phyloP scores from a whole-genome alignment of 2,329 filamentous ascomycete genomes.

The Leptodontidium sp. region DNA sequence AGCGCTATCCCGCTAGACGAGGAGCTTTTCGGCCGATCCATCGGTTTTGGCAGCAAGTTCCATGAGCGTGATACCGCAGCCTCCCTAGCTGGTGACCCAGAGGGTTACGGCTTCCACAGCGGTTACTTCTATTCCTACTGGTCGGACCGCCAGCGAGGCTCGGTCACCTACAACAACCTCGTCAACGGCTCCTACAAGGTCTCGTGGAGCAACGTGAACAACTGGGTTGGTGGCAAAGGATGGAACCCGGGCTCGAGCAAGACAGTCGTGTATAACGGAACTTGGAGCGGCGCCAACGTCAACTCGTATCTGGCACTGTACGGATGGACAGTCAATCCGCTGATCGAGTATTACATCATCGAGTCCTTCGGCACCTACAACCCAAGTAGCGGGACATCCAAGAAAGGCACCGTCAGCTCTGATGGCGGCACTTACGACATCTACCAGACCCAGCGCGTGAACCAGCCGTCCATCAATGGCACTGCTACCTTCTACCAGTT shows the following conservation, averaged over 20 bases:
- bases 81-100: neutral
- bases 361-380: neutral
- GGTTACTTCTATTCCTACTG: neutral
- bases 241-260: conserved; percentile 54
- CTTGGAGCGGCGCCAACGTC: conserved; percentile 49
- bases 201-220: conserved; percentile 54
- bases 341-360: neutral
- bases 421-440: conserved; percentile 61
- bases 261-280: conserved; percentile 52
- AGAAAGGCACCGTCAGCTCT: conserved; percentile 58
- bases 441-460: conserved; percentile 50
- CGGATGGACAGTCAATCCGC: conserved; percentile 8
- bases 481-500: conserved; percentile 61
- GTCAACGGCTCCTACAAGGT: conserved; percentile 56
- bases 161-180: neutral
- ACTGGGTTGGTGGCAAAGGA: conserved; percentile 60
- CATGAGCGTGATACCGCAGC: conserved; percentile 3
- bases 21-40: conserved; percentile 14
- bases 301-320: conserved; percentile 63
- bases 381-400: conserved; percentile 55
- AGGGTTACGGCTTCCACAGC: neutral
- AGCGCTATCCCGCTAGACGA: conserved; percentile 18
- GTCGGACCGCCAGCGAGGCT: neutral
- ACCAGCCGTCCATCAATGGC: conserved; percentile 56
- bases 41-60: conserved; percentile 15